Conservation (phyloP, 306 rosid genomes). For the Canavalia gladiata region DNA sequence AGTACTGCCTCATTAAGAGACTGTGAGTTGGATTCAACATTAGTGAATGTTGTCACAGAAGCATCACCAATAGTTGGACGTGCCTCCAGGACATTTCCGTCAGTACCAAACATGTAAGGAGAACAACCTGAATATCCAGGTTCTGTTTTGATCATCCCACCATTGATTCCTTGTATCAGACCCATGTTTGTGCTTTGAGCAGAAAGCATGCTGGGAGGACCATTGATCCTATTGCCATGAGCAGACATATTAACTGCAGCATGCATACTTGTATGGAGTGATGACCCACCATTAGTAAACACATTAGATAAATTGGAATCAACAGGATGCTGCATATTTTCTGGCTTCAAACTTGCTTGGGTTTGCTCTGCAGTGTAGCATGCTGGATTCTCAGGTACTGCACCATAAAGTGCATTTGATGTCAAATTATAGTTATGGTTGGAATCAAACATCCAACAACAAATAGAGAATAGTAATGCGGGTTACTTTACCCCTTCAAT, state of each 20-base stretch:
- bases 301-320: slow-evolving; percentile 66
- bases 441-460: slow-evolving; percentile 23
- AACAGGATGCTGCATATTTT: slow-evolving; percentile 70
- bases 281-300: slow-evolving; percentile 75
- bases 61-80: slow-evolving; percentile 74
- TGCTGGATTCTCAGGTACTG: slow-evolving; percentile 75
- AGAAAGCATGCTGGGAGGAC: slow-evolving; percentile 63
- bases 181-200: slow-evolving; percentile 71
- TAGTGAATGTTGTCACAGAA: slow-evolving; percentile 66
- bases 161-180: slow-evolving; percentile 79
- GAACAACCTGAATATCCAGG: slow-evolving; percentile 76
- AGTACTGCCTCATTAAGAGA: slow-evolving; percentile 66
- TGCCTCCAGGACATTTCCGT: slow-evolving; percentile 67
- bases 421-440: neutral
- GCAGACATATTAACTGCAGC: slow-evolving; percentile 64
- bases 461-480: neutral
- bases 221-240: slow-evolving; percentile 69
- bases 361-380: slow-evolving; percentile 69
- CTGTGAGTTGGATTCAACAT: slow-evolving; percentile 67
- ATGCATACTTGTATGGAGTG: slow-evolving; percentile 72
- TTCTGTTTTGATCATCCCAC: slow-evolving; percentile 79
- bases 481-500: slow-evolving; percentile 10
- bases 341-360: slow-evolving; percentile 69
- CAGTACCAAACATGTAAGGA: slow-evolving; percentile 68
- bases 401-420: slow-evolving; percentile 32